phyloP scores from a whole-genome alignment of 257 asterid species.

The Salvia splendens region DNA sequence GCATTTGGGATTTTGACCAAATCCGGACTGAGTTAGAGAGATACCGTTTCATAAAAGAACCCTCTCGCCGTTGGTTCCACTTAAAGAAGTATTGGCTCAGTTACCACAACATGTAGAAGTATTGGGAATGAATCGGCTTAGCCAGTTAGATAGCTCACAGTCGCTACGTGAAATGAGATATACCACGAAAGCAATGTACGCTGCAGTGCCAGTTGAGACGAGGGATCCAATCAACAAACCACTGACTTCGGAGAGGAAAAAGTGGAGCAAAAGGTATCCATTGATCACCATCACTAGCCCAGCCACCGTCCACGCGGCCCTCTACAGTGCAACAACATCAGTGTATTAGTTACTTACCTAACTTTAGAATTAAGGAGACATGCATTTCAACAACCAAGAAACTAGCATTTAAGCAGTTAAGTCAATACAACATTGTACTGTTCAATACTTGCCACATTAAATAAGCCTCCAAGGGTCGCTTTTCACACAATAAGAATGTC shows the following conservation, averaged over 20 bases:
- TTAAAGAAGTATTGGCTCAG: slow-evolving; percentile 21
- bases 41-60: neutral
- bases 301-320: slow-evolving; percentile 90
- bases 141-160: slow-evolving; percentile 47
- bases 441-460: neutral
- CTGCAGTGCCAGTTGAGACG: slow-evolving; percentile 60
- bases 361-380: slow-evolving; percentile 1
- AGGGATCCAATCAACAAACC: slow-evolving; percentile 61
- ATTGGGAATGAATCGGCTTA: slow-evolving; percentile 43
- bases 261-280: slow-evolving; percentile 86
- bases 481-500: too few species aligned
- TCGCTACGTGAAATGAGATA: slow-evolving; percentile 70
- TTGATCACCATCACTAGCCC: slow-evolving; percentile 83
- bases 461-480: too few species aligned
- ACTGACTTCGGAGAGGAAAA: slow-evolving; percentile 69
- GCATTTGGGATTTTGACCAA: slow-evolving; percentile 23
- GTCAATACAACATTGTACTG: neutral
- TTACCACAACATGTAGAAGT: slow-evolving; percentile 41
- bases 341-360: slow-evolving; percentile 20
- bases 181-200: slow-evolving; percentile 63
- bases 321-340: slow-evolving; percentile 40
- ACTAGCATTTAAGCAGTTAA: neutral
- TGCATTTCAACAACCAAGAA: neutral
- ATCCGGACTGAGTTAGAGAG: slow-evolving; percentile 15
- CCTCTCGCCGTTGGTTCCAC: neutral